Evolutionary conservation across 352 stramenopile genomes (phyloP), one percentile per base, ranked within the genome.

Genomic region (Pythium oligandrum): DNA sequence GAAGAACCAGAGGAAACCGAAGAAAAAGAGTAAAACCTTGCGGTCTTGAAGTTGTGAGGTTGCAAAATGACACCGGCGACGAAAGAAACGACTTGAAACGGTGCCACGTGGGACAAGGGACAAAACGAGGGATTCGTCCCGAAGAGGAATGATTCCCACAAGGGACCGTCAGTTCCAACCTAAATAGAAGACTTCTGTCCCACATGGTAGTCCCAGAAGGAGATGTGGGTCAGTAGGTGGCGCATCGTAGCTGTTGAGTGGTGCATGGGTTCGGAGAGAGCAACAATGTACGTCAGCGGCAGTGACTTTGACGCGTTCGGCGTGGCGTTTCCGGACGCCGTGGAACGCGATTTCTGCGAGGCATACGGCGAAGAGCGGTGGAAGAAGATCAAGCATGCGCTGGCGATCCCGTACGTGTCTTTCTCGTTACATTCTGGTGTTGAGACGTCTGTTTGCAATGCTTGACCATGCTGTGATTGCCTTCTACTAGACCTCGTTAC

Each of bases 331-430:
- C 75, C 78, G 9, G 55, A 63, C 2, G 59, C 82, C 44, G 83
- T 95, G 33, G 81, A 91, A 48, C 53, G 61, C 2, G 79, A 83
- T 11, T 83, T 95, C 44, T 36, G 59, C 5, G 53, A 48, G 11
- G 77, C 78, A 2, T 91, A 93, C 53, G 81, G 81, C 30, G 64
- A 71, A 2, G 55, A 68, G 6, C 72, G 86, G 57, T 95, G 83
- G 78, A 52, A 53, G 4, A 64, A 73, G 42, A 93, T 95, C 67
- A 92, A 93, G 55, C 74, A 68, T 34, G 70, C 79, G 31, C 68
- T 95, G 42, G 77, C 79, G 32, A 64, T 64, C 10, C 72, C 80
- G 77, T 88, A 81, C 42, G 71, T 75, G 30, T 5, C 12, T 4
- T 6, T 9, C 12, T 1, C 4, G 45, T 33, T 9, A 0, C 40